These are phyloP conservation scores for Alternaria brassicae DNA, from an alignment of 2,329 filamentous ascomycete genomes.

Conservation along the genomic window DNA sequence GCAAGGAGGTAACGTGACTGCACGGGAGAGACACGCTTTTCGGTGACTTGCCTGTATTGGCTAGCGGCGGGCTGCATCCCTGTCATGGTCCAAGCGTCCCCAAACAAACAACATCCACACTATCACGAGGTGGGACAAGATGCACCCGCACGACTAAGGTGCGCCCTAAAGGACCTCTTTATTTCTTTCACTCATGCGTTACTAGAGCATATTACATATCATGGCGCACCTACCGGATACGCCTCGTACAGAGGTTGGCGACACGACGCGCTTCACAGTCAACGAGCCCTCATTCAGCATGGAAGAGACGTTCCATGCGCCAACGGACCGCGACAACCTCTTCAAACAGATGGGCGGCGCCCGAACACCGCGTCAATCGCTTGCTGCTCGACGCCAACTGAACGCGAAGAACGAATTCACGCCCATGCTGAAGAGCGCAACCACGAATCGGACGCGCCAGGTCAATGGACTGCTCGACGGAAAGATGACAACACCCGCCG, in stretches of 20 bases:
- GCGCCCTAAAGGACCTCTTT: constrained; percentile 16
- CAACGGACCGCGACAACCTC: constrained; percentile 75
- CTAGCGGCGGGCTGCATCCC: constrained; percentile 15
- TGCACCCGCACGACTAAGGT: constrained; percentile 17
- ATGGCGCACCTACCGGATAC: constrained; percentile 73
- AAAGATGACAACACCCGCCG: constrained; percentile 67
- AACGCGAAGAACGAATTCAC: constrained; percentile 80
- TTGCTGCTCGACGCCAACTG: constrained; percentile 64
- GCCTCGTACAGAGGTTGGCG: constrained; percentile 82
- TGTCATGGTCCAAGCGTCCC: constrained; percentile 22
- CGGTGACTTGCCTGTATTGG: constrained; percentile 22
- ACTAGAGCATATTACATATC: constrained; percentile 24
- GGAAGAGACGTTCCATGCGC: constrained; percentile 82
- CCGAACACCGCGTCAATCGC: constrained; percentile 75
- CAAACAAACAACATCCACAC: constrained; percentile 31
- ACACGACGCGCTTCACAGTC: constrained; percentile 76
- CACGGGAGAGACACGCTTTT: constrained; percentile 13
- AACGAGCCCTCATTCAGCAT: constrained; percentile 81
- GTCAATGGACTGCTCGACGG: constrained; percentile 50
- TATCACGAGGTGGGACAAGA: constrained; percentile 16
- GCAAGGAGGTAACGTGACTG: constrained; percentile 33
- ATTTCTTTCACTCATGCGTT: constrained; percentile 43
- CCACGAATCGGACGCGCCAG: constrained; percentile 68
- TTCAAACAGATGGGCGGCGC: constrained; percentile 74
- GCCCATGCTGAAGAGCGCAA: constrained; percentile 83